Evolutionary conservation across 805 yeast genomes (phyloP), one percentile per base, ranked within the genome.

Genomic region (Nakazawaea holstii): DNA sequence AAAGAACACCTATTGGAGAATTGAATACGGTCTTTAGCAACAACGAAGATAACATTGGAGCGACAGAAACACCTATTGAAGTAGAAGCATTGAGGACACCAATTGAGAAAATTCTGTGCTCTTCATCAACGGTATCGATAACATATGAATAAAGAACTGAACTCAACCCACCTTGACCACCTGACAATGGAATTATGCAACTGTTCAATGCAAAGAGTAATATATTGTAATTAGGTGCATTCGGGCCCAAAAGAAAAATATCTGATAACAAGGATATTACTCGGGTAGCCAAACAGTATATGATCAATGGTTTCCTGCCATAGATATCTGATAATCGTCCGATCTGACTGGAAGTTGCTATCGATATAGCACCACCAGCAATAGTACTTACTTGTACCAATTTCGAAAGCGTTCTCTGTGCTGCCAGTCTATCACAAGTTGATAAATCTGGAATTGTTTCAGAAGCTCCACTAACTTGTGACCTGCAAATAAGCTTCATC

Each of bases 301-400:
- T 55, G 38, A 80, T 62, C 2, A 74, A 65, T n/a, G 66, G 60
- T 32, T 73, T 72, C 50, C 87, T 65, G 2, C 87, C 87, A 51
- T 67, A 62, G 37, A 76, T 61, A 56, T 81, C 87, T 9, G 82
- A 74, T n/a, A 76, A 59, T 43, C 77, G 77, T 2, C 83, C 79
- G 49, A 80, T 61, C 51, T 77, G 77, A 0, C 84, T 82, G 48
- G 76, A 62, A 10, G 77, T 72, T 2, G 77, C 48, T 35, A 78
- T 65, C 20, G 72, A 66, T 4, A 74, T 57, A 0, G 70, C 48
- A 0, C 79, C 77, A 8, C 59, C 53, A 2, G 68, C 45, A 3
- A 77, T 50, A 39, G 68, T 53, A 11, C 54, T 53, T 9, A 61
- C 57, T 35, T 80, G 68, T 31, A 72, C 71, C 38, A 79, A 64